Evolutionary conservation across 495 filamentous ascomycete species (phyloP).

Genomic region (Aspergillus egyptiacus): DNA sequence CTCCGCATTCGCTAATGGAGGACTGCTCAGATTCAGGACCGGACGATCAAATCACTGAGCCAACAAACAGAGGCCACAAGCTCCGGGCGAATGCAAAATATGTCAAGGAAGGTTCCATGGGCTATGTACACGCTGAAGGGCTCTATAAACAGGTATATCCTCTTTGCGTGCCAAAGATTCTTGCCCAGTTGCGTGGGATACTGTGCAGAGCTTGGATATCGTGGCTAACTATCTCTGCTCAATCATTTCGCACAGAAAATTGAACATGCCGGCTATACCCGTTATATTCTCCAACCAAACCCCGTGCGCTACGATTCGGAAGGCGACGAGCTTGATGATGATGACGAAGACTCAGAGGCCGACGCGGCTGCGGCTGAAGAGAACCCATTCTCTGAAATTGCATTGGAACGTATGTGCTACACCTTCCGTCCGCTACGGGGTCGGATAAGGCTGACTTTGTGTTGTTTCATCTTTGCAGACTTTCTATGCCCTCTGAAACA

Average conservation of each 20-base stretch:
- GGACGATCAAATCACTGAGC: conserved; percentile 72
- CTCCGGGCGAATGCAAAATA: conserved; percentile 76
- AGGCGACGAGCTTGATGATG: conserved; percentile 68
- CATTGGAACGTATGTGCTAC: conserved; percentile 65
- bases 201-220: neutral
- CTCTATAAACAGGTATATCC: conserved; percentile 77
- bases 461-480: conserved; percentile 44
- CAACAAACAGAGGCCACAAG: conserved; percentile 88
- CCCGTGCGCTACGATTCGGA: conserved; percentile 72
- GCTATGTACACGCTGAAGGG: conserved; percentile 60
- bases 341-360: conserved; percentile 74
- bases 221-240: conserved; percentile 1
- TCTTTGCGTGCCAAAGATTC: neutral
- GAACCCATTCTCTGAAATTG: conserved; percentile 76
- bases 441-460: neutral
- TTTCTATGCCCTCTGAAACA: conserved; percentile 82
- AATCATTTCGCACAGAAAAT: conserved; percentile 51
- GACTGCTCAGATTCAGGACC: conserved; percentile 67
- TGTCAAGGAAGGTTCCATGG: conserved; percentile 69
- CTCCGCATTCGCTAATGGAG: conserved; percentile 8
- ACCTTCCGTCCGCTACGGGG: conserved; percentile 4
- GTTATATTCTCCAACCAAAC: conserved; percentile 77
- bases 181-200: neutral
- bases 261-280: conserved; percentile 76
- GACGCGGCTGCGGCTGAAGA: conserved; percentile 65